These are phyloP conservation scores for Cytospora paraplurivora DNA, from an alignment of 2,329 filamentous ascomycete genomes.

Conservation along the genomic window DNA sequence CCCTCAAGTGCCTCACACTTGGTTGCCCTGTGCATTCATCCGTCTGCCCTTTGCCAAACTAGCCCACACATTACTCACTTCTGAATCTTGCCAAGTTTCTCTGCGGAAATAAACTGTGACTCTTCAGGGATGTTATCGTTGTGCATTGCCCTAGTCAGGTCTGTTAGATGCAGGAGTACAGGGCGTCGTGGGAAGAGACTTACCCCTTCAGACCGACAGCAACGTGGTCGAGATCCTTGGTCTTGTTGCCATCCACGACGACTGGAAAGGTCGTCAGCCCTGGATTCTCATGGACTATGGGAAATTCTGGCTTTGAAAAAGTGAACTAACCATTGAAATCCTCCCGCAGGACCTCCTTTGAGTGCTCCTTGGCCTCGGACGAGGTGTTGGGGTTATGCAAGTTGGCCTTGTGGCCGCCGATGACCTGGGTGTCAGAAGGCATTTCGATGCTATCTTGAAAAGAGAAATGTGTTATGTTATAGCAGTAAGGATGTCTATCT, in stretches of 20 bases:
- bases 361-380: constrained; percentile 58
- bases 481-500: too few species aligned
- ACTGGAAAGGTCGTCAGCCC: constrained; percentile 32
- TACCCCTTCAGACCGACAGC: constrained; percentile 55
- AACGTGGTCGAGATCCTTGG: constrained; percentile 59
- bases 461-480: not conserved
- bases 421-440: constrained; percentile 53
- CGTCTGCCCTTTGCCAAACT: too few species aligned
- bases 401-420: constrained; percentile 62
- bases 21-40: not conserved
- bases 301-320: not conserved
- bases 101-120: constrained; percentile 46
- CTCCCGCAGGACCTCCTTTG: constrained; percentile 53
- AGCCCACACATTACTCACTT: constrained; percentile 10
- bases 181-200: constrained; percentile 34
- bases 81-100: constrained; percentile 24
- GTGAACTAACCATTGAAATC: constrained; percentile 47
- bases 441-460: constrained; percentile 38
- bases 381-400: constrained; percentile 59
- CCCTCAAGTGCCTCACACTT: not conserved
- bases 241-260: constrained; percentile 38
- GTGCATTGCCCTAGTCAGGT: constrained; percentile 47
- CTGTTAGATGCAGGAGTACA: constrained; percentile 16
- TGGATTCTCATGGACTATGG: not conserved
- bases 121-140: constrained; percentile 60